A percentile compares a stretch with the other conserved stretches of the same genome.
phyloP scores from a whole-genome alignment of 129 eudicot species.

The Flaveria brownii region DNA sequence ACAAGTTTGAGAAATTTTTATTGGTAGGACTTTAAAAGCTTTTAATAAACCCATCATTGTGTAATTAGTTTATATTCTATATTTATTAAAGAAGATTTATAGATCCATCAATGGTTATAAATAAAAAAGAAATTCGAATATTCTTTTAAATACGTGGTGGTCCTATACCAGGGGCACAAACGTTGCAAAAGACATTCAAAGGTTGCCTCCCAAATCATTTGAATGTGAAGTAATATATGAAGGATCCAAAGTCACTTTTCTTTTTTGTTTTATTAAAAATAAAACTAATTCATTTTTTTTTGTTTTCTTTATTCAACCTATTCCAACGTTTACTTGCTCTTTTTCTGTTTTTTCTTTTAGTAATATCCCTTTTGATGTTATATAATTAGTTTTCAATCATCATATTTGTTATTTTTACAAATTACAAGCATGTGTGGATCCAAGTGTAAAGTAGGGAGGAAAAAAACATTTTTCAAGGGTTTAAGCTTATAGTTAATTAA shows the following conservation, averaged over 20 bases:
- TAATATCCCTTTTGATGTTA: background rate
- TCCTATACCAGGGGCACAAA: slow-evolving; percentile 31
- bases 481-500: too few species aligned
- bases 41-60: too few species aligned
- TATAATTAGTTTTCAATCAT: background rate
- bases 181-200: slow-evolving; percentile 39
- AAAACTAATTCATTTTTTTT: background rate
- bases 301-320: slow-evolving; percentile 21
- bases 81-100: too few species aligned
- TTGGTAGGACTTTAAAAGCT: too few species aligned
- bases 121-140: background rate
- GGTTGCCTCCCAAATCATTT: slow-evolving; percentile 44
- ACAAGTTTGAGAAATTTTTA: too few species aligned
- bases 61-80: too few species aligned
- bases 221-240: slow-evolving; percentile 23
- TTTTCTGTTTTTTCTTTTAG: background rate
- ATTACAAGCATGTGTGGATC: background rate
- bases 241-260: slow-evolving; percentile 45
- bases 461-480: too few species aligned
- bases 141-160: slow-evolving; percentile 15
- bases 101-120: background rate
- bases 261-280: background rate
- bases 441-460: background rate
- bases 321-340: slow-evolving; percentile 24
- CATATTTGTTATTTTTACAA: background rate